phyloP scores from a whole-genome alignment of 345 rosid species.

The Murraya paniculata region DNA sequence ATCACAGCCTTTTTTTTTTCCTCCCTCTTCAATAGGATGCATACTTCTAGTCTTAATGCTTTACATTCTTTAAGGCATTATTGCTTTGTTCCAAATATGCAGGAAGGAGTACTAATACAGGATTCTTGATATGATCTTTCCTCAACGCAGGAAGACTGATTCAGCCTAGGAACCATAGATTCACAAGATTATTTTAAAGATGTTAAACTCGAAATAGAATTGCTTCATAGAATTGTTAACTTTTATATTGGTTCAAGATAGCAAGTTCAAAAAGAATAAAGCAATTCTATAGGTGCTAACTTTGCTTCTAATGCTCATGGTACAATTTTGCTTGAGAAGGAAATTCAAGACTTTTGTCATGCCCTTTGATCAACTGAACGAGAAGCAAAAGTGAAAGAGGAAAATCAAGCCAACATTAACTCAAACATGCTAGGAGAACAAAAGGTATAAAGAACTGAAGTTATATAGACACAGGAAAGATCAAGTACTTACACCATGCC shows the following conservation, averaged over 20 bases:
- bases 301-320: not conserved
- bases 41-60: not conserved
- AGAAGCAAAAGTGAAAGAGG: not conserved
- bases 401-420: not conserved
- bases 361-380: not conserved
- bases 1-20: not conserved
- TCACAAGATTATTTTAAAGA: not conserved
- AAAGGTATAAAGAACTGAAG: not conserved
- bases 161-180: not conserved
- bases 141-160: not conserved
- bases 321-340: not conserved
- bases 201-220: not conserved
- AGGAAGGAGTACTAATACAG: not conserved
- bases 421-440: not conserved
- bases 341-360: not conserved
- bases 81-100: not conserved
- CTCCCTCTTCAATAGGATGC: not conserved
- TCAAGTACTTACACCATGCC: not conserved
- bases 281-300: not conserved
- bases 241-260: not conserved
- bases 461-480: not conserved
- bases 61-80: not conserved
- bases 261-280: not conserved
- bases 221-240: not conserved
- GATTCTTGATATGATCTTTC: not conserved